These are phyloP conservation scores for Aspergillus udagawae DNA, from an alignment of 2,329 filamentous ascomycete species.

Conservation along the genomic window DNA sequence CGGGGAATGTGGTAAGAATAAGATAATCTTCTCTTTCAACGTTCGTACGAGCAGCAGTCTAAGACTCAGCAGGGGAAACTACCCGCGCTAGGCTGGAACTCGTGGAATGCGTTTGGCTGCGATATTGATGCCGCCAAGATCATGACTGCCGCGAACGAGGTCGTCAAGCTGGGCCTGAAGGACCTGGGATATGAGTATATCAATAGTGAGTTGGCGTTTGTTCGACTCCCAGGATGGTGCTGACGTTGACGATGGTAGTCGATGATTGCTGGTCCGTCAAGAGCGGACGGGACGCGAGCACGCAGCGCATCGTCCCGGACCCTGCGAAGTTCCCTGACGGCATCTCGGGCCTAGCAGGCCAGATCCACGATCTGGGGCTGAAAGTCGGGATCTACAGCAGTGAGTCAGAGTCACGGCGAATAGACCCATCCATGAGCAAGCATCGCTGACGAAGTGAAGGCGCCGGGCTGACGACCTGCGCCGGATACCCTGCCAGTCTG, in stretches of 20 bases:
- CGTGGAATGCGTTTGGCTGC: conserved; percentile 47
- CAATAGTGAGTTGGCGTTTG: conserved; percentile 21
- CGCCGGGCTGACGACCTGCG: conserved; percentile 47
- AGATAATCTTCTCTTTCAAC: no score
- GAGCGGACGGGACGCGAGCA: conserved; percentile 39
- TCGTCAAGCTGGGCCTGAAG: conserved; percentile 45
- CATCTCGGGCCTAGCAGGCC: conserved; percentile 50
- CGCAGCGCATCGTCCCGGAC: conserved; percentile 46
- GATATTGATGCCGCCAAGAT: conserved; percentile 46
- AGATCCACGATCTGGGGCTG: conserved; percentile 54
- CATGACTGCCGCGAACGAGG: conserved; percentile 43
- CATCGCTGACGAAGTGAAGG: conserved; percentile 13
- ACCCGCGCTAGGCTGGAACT: conserved; percentile 42
- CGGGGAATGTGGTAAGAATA: conserved; percentile 28
- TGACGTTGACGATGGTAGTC: conserved; percentile 25
- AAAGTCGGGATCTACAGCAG: conserved; percentile 63
- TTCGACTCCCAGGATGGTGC: background rate
- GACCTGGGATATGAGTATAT: conserved; percentile 51
- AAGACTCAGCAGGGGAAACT: conserved; percentile 18
- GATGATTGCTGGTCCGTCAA: conserved; percentile 61
- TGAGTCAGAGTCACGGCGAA: conserved; percentile 6
- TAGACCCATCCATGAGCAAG: no score
- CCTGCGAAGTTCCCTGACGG: conserved; percentile 54
- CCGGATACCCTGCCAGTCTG: conserved; percentile 54
- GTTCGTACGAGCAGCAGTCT: background rate